Base-by-base conservation (phyloP, 495 filamentous ascomycete species). In the Aspergillus homomorphus region DNA sequence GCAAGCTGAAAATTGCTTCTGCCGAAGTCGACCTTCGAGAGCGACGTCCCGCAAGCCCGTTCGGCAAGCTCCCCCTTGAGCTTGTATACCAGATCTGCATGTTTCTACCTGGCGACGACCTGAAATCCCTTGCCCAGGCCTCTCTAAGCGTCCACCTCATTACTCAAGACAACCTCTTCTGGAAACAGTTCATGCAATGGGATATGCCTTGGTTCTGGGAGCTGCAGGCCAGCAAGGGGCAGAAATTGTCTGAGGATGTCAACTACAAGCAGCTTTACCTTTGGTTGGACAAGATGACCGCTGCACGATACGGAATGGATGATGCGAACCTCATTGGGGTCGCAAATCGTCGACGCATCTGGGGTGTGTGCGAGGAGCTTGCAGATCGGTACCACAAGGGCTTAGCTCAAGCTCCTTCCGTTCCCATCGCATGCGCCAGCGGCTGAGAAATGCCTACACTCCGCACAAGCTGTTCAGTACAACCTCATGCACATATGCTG, bases 161-260 rank as follows among this genome's bases (percentile, higher is more conserved):
- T 15, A 63, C 64, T 26, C 56, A 60, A 53, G 57, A 66, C 30
- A 62, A 59, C 43, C 53, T 49, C 5, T 66, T 66, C 58, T 66
- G 64, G 64, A 58, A 60, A n/a, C 43, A 42, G 7, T 57, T 62
- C 38, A 54, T 63, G 21, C 52, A 59, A 18, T 50, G 48, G n/a
- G 64, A 63, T 26, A 66, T 66, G 64, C 64, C 64, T 4, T 66
- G 64, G 64, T 56, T 66, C 20, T 63, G 60, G 57, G 60, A 66
- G 45, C 22, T 62, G 0, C 44, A 53, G 42, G 22, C 51, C 0
- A 23, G 42, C 15, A 50, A 50, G 18, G 21, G n/a, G 1, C 48
- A 42, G 43, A 24, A 53, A 8, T 1, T 28, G 15, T 41, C 43
- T 2, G n/a, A 38, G 3, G 57, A 59, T 28, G 18, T 63, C 33